Evolutionary conservation across 768 basidiomycete genomes (phyloP).

Genomic region (Lentinus tigrinus): DNA sequence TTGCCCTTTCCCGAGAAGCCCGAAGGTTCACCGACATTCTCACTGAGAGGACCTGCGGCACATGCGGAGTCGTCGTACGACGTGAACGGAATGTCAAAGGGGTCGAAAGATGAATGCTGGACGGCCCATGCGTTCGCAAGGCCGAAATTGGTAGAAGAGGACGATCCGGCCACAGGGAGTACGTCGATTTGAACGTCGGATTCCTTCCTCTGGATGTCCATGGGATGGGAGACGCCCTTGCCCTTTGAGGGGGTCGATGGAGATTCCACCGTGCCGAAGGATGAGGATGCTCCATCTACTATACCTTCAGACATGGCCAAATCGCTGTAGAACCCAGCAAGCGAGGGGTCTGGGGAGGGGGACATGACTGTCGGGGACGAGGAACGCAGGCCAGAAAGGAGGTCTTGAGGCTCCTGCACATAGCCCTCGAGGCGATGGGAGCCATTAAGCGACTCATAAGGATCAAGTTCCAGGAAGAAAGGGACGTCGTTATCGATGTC

Average conservation of each 20-base stretch:
- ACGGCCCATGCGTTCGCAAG: background rate
- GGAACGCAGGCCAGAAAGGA: slow-evolving; percentile 4
- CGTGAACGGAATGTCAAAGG: background rate
- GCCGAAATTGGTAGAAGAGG: background rate
- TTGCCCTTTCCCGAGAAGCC: slow-evolving; percentile 48
- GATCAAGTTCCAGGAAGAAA: slow-evolving; percentile 48
- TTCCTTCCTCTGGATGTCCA: slow-evolving; percentile 41
- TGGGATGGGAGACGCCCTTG: slow-evolving; percentile 52
- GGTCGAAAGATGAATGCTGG: background rate
- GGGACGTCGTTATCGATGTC: slow-evolving; percentile 54
- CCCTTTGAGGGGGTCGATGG: slow-evolving; percentile 42
- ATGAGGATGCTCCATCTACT: background rate
- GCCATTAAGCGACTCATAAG: slow-evolving; percentile 36
- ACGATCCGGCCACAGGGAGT: slow-evolving; percentile 5
- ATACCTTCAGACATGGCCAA: background rate
- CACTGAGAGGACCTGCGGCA: background rate
- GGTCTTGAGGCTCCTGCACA: slow-evolving; percentile 17
- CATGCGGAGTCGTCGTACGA: background rate
- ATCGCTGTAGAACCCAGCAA: slow-evolving; percentile 2
- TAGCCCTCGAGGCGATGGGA: slow-evolving; percentile 25
- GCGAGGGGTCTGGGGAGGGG: slow-evolving; percentile 2
- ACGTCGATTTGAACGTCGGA: slow-evolving; percentile 1
- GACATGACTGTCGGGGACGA: slow-evolving; percentile 9
- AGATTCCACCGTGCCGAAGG: slow-evolving; percentile 8
- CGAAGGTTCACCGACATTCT: slow-evolving; percentile 13